Conservation (phyloP, 805 yeast genomes). For the Kodamaea restingae region DNA sequence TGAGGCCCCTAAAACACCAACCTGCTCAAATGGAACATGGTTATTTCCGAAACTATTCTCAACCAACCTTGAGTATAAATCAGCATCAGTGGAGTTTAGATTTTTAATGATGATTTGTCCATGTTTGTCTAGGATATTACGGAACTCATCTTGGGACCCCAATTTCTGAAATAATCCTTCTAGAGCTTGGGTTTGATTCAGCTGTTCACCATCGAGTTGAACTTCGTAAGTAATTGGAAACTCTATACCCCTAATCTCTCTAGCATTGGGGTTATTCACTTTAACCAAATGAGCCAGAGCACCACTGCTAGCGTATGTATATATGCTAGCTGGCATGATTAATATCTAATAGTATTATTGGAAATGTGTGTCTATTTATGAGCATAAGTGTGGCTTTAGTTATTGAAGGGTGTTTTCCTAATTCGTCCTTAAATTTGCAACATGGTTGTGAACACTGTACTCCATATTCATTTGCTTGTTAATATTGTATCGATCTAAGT, state of each 20-base stretch:
- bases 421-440: too few relatives aligned
- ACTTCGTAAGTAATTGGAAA: slow-evolving; percentile 5
- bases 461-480: too few relatives aligned
- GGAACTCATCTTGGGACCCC: slow-evolving; percentile 6
- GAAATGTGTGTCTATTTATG: too few relatives aligned
- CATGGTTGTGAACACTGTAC: too few relatives aligned
- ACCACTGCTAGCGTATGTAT: background rate
- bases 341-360: too few relatives aligned
- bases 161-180: slow-evolving; percentile 5
- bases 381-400: too few relatives aligned
- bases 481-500: too few relatives aligned
- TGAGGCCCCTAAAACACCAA: slow-evolving; percentile 10
- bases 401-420: too few relatives aligned
- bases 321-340: too few relatives aligned
- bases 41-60: slow-evolving; percentile 4
- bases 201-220: background rate
- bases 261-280: background rate
- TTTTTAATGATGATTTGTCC: slow-evolving; percentile 9
- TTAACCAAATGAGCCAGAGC: slow-evolving; percentile 1
- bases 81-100: slow-evolving; percentile 7
- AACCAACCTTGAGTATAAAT: slow-evolving; percentile 7
- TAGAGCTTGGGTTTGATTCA: background rate
- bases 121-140: slow-evolving; percentile 5
- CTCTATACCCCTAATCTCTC: slow-evolving; percentile 7
- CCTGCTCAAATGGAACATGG: slow-evolving; percentile 9